Conservation (phyloP, 805 yeast species). For the Ogataea salicorniae region DNA sequence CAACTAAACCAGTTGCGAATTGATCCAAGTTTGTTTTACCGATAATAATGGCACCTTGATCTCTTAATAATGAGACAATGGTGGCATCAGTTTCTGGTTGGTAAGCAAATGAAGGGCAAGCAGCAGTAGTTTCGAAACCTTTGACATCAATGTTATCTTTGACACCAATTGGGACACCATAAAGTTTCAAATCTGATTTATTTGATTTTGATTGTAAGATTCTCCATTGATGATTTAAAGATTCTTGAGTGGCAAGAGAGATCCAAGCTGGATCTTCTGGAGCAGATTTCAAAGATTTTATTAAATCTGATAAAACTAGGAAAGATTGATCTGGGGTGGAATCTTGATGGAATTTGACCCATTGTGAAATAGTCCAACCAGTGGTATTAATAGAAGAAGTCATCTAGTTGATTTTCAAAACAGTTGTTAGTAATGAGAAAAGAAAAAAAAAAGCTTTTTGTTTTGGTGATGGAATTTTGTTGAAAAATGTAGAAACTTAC, state of each 20-base stretch:
- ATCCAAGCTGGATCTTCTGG: conserved; percentile 89
- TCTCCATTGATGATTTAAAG: conserved; percentile 71
- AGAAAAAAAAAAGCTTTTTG: too few relatives aligned
- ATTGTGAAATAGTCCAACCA: conserved; percentile 82
- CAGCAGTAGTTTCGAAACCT: conserved; percentile 85
- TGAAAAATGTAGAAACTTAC: too few relatives aligned
- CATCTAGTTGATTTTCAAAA: too few relatives aligned
- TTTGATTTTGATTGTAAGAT: conserved; percentile 58
- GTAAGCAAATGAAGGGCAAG: conserved; percentile 82
- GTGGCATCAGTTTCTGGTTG: conserved; percentile 68
- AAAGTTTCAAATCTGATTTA: conserved; percentile 57
- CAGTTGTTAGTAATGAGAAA: too few relatives aligned
- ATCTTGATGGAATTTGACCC: conserved; percentile 65
- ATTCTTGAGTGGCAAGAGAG: conserved; percentile 60
- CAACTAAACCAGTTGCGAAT: conserved; percentile 96
- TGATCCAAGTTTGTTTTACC: conserved; percentile 97
- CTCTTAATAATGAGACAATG: conserved; percentile 64
- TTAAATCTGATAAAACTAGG: conserved; percentile 39
- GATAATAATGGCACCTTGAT: conserved; percentile 87
- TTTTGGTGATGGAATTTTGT: too few relatives aligned
- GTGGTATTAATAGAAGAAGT: conserved; percentile 16
- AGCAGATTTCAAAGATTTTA: conserved; percentile 40
- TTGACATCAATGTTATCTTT: conserved; percentile 92
- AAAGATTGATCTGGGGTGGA: conserved; percentile 60
- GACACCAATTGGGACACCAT: conserved; percentile 93